Evolutionary conservation across 306 rosid species (phyloP), one percentile per base, ranked within the genome.

Genomic region (Rosa chinensis): DNA sequence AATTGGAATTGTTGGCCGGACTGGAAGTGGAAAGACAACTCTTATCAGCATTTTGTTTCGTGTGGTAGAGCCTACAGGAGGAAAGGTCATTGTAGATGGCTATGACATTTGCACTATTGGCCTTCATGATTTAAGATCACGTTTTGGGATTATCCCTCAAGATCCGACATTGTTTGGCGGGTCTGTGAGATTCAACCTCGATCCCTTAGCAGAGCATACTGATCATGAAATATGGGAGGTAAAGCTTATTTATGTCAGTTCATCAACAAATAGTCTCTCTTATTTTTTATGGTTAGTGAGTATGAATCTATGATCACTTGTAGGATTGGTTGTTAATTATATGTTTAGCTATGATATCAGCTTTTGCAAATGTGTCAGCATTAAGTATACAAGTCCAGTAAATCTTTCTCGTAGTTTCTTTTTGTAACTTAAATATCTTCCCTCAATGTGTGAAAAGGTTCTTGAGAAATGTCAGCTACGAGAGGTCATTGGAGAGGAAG

Each of bases 1-100:
- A 56, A 63, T 83, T 42, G 86, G 81, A 14, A 79, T 83, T 3
- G 86, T 83, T 25, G 86, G 86, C 55, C 39, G 86, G 45, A 83
- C 83, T n/a, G 86, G 86, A 42, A 83, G 81, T 70, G 86, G 86
- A 50, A 83, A 83, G 75, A 79, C 86, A 8, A 83, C 86, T 74
- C 81, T 79, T 52, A 79, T 83, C 9, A 61, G 86, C 5, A 78
- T 73, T 1, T 61, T 83, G 69, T 83, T 83, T 63, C 86, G 80
- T 42, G 74, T 83, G 4, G 83, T 83, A 11, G 83, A 83, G 78
- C 86, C 86, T 6, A 70, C 78, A 32, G 80, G 75, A 63, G 86
- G 86, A 53, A 62, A 17, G 35, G 68, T 83, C 39, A 45, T 79
- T 13, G 67, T 83, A 32, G 86, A 83, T 70, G 77, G 43, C 23